Evolutionary conservation across 495 filamentous ascomycete species (phyloP), one percentile per base, ranked within the genome.

Genomic region (Lasiosphaeria hispida): DNA sequence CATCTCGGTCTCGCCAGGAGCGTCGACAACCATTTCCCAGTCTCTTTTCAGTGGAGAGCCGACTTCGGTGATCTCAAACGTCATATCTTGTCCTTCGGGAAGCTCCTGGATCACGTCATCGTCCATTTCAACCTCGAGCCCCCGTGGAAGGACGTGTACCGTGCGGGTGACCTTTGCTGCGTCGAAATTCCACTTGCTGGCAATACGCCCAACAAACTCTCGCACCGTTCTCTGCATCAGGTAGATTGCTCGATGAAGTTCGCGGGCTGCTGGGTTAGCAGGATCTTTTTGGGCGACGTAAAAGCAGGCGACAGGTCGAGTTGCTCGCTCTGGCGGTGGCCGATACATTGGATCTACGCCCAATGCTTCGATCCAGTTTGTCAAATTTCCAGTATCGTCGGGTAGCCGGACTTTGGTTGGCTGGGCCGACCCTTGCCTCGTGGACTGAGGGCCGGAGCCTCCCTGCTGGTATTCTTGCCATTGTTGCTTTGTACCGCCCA

Each of bases 41-140:
- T 83, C 80, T 15, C 65, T 62, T 63, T 77, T 82, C 40, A 70
- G 62, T 53, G n/a, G 61, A 61, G 62, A 50, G 33, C 67, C 59
- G 10, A 81, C 60, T 48, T 80, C 73, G 8, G 57, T 60, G 35
- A 84, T 65, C 54, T 82, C 78, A 45, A 84, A 71, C 2, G 62
- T 79, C 86, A 98, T 92, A 64, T 96, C 93, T 66, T 97, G 90
- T 7, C 92, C 91, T 73, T 98, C 94, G 0, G 85, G 80, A 13
- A 97, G 78, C 69, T 92, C 87, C n/a, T 82, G 82, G 15, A 98
- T 85, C 33, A 94, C 85, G 47, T 96, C 91, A 59, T 98, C 90
- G 69, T 98, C 94, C 52, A 97, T 79, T 68, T 92, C 85, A 44
- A 98, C 86, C 61, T 88, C 83, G 4, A 97, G 69, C 0, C 92